These are phyloP conservation scores for Pholiota conissans DNA, from an alignment of 768 basidiomycete genomes.

Conservation along the genomic window DNA sequence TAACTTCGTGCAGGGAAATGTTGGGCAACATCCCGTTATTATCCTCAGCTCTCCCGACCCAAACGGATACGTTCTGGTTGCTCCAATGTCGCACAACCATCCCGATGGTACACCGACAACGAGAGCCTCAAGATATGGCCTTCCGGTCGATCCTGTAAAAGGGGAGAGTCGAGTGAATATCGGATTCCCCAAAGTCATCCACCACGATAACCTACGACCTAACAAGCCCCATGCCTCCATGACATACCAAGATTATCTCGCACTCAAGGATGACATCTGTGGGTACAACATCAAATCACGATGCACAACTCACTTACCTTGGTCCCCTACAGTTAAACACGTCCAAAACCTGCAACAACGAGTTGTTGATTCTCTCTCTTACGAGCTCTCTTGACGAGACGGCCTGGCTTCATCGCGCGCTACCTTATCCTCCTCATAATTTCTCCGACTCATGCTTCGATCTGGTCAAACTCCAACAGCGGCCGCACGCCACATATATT, in stretches of 20 bases:
- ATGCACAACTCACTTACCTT: not conserved
- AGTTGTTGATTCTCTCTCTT: not conserved
- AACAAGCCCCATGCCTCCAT: constrained; percentile 23
- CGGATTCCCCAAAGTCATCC: constrained; percentile 22
- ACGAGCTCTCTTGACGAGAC: constrained; percentile 1
- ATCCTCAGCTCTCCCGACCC: constrained; percentile 19
- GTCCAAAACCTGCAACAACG: not conserved
- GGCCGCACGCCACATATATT: not conserved
- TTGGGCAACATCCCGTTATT: constrained; percentile 26
- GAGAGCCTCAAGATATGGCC: constrained; percentile 24
- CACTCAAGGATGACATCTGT: constrained; percentile 23
- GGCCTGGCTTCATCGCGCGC: not conserved
- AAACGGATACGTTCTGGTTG: constrained; percentile 21
- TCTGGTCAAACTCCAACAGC: not conserved
- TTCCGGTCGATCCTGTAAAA: constrained; percentile 26
- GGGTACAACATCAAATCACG: constrained; percentile 6
- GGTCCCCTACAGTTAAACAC: constrained; percentile 1
- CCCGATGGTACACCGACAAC: constrained; percentile 23
- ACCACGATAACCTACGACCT: constrained; percentile 20
- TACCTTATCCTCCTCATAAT: not conserved
- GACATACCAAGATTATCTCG: constrained; percentile 18
- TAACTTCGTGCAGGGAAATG: constrained; percentile 19
- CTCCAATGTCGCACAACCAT: constrained; percentile 26
- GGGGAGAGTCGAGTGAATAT: constrained; percentile 26
- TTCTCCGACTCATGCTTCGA: not conserved